These are phyloP conservation scores for Pisolithus orientalis DNA, from an alignment of 768 basidiomycete genomes.

Conservation along the genomic window DNA sequence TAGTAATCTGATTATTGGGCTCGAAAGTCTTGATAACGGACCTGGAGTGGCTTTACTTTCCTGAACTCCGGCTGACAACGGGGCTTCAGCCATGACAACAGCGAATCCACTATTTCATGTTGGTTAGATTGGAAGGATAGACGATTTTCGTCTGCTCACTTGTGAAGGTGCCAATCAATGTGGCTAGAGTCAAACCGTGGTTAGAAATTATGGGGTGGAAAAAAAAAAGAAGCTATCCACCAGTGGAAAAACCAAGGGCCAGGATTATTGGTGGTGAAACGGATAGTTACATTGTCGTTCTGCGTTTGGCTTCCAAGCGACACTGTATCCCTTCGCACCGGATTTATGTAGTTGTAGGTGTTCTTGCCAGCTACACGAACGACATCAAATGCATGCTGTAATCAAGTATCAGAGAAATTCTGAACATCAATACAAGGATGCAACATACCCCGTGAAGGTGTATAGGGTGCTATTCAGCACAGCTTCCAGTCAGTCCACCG, in stretches of 20 bases:
- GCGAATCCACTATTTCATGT: conserved; percentile 28
- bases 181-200: conserved; percentile 9
- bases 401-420: background rate
- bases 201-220: background rate
- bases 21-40: background rate
- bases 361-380: conserved; percentile 33
- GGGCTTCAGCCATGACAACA: conserved; percentile 13
- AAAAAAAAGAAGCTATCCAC: background rate
- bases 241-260: conserved; percentile 20
- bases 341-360: conserved; percentile 41
- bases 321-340: conserved; percentile 47
- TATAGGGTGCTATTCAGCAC: conserved; percentile 27
- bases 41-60: conserved; percentile 8
- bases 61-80: conserved; percentile 1
- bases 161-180: conserved; percentile 14
- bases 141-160: background rate
- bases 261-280: conserved; percentile 61
- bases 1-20: background rate
- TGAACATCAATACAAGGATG: background rate
- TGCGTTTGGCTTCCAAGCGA: conserved; percentile 18
- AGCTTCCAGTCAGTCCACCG: background rate
- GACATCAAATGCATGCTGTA: conserved; percentile 36
- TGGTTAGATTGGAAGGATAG: conserved; percentile 9
- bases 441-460: conserved; percentile 40
- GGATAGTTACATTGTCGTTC: conserved; percentile 40